These are phyloP conservation scores for Pulveroboletus sp. DNA, from an alignment of 768 basidiomycete species.

Conservation along the genomic window DNA sequence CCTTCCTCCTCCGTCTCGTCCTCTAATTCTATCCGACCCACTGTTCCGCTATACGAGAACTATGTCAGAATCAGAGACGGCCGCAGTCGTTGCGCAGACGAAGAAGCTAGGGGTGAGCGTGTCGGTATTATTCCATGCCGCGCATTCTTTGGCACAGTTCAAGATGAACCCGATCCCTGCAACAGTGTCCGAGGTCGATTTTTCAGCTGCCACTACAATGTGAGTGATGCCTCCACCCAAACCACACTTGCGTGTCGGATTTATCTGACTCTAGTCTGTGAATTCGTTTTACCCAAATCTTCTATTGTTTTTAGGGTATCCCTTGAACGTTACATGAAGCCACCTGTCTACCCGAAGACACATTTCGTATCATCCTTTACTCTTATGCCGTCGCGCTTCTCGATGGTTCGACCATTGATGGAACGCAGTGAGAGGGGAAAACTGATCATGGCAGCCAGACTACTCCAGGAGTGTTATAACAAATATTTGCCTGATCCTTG, in stretches of 20 bases:
- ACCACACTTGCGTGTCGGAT: no score
- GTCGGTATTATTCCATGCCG: slow-evolving; percentile 19
- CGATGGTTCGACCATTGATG: slow-evolving; percentile 10
- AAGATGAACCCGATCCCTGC: slow-evolving; percentile 16
- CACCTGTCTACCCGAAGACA: slow-evolving; percentile 10
- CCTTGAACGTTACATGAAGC: no score
- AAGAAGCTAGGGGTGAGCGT: slow-evolving; percentile 10
- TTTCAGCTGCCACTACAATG: slow-evolving; percentile 7
- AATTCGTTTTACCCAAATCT: no score
- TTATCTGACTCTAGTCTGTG: not conserved
- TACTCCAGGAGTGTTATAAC: slow-evolving; percentile 3
- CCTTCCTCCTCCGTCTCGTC: slow-evolving; percentile 3
- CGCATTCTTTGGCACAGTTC: slow-evolving; percentile 18
- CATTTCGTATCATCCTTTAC: slow-evolving; percentile 15
- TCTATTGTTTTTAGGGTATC: no score
- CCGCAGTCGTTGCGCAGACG: slow-evolving; percentile 8
- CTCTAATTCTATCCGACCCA: slow-evolving; percentile 8
- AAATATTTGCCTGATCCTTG: no score
- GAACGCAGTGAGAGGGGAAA: slow-evolving; percentile 6
- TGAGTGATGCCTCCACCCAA: not conserved
- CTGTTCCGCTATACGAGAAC: not conserved
- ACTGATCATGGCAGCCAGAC: slow-evolving; percentile 8
- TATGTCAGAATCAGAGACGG: slow-evolving; percentile 3
- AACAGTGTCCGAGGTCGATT: slow-evolving; percentile 12
- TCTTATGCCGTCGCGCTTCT: slow-evolving; percentile 13